Evolutionary conservation across 805 yeast genomes (phyloP).

Genomic region (Groenewaldozyma tartarivorans): DNA sequence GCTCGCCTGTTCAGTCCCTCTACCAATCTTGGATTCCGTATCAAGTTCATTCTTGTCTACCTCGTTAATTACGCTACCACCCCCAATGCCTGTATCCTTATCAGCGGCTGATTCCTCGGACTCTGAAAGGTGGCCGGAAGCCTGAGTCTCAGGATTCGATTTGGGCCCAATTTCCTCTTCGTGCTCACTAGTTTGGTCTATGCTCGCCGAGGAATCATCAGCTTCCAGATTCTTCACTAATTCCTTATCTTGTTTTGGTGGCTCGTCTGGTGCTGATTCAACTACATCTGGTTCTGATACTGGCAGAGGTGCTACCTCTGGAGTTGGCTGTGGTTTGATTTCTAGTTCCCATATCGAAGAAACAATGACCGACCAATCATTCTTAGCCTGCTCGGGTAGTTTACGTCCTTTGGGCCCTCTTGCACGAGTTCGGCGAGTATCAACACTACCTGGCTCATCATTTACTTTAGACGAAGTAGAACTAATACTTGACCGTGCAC

Average conservation of each 20-base stretch:
- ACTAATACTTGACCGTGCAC: background rate
- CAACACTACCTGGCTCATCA: background rate
- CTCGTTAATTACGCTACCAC: too few relatives aligned
- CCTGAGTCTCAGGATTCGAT: too few relatives aligned
- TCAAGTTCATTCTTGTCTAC: too few relatives aligned
- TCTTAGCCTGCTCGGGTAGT: constrained; percentile 24
- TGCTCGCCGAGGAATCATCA: too few relatives aligned
- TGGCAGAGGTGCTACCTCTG: background rate
- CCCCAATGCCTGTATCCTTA: too few relatives aligned
- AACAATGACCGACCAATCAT: constrained; percentile 12
- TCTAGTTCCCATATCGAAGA: constrained; percentile 15
- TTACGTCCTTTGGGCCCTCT: constrained; percentile 24
- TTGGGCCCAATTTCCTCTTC: too few relatives aligned
- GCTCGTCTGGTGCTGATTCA: background rate
- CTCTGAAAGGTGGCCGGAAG: too few relatives aligned
- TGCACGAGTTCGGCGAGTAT: constrained; percentile 15
- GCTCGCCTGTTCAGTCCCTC: too few relatives aligned
- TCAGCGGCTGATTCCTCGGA: too few relatives aligned
- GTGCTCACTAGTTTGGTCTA: too few relatives aligned
- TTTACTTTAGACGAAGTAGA: constrained; percentile 1
- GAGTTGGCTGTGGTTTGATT: constrained; percentile 4
- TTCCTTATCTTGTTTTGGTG: background rate
- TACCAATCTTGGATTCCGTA: too few relatives aligned
- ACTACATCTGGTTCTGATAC: background rate
- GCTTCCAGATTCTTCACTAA: background rate